Base-by-base conservation (phyloP, 192 early-diverging fungal species). In the Glomus cerebriforme region DNA sequence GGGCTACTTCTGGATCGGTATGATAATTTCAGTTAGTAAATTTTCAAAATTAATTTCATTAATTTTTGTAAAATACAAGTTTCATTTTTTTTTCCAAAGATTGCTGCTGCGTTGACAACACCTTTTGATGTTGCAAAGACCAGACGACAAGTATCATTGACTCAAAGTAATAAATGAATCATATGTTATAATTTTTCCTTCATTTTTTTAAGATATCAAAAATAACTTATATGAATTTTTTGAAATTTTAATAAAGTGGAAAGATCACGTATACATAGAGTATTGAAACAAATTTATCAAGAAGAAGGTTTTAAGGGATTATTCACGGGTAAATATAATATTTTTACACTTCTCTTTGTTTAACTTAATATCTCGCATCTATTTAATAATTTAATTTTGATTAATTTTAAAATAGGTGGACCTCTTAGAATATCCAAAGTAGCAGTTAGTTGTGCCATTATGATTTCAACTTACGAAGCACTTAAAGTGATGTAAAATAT, bases 71-170 rank as follows among this genome's bases (percentile, higher is more conserved):
- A 39, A 34, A 9, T 34, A 58, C 35, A 37, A n/a, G 5, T 15
- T 74, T 12, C 73, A 47, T 49, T 19, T 29, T 35, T 73, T 13
- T 9, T 32, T 54, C 17, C 22, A 26, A 82, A 92, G 91, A 62
- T 94, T 79, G 95, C 97, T 10, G 96, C 97, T 7, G 84, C 90
- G 1, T 27, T 95, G 27, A 99, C 97, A 6, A 96, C 92, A 4
- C 97, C 97, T 24, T 97, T 99, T 87, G 97, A 99, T 86, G 95
- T 99, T 6, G 93, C 94, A 76, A 99, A 99, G 79, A 98, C 97
- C 0, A 83, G 92, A 34, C 89, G 95, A 34, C 97, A 99, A 82
- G 91, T 96, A 59, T 82, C 81, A 35, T 67, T 68, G 10, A 24
- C 43, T 62, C 31, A 77, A 81, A 75, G 84, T 79, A 76, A 68